Base-by-base conservation (phyloP, 805 yeast genomes). In the Wickerhamomyces ciferrii region DNA sequence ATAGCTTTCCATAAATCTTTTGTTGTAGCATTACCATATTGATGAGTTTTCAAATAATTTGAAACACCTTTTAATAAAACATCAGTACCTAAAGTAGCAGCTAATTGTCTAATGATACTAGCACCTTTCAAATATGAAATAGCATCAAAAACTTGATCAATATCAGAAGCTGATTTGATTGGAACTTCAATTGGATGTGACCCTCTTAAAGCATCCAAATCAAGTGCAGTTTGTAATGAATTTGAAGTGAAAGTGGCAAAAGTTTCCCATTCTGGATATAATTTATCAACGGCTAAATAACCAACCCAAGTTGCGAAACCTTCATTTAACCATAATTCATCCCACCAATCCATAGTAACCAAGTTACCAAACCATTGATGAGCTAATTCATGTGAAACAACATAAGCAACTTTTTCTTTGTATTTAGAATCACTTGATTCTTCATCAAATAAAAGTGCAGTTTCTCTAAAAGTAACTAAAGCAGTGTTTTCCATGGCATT, bases 321-420 rank as follows among this genome's bases (percentile, higher is more conserved):
- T 68, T 87, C 96, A 62, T 87, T 87, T 56, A 87, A 74, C 92
- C 94, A 87, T 54, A 87, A 75, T 51, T 87, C 92, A 65, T 85
- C 88, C 96, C 96, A 87, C 84, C 89, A 87, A 59, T 86, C 90
- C 95, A 87, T 87, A 45, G 96, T 87, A 50, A 87, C 95, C 64
- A 87, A 72, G 63, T 87, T 84, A 61, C 96, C 96, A 59, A 87
- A 87, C 96, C 96, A 87, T 71, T 87, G 96, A 65, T 87, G 96
- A 36, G 95, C 95, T 66, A 87, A 74, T 67, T 87, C 96, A 69
- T 87, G 96, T 68, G 84, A 86, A 42, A 87, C 88, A 39, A 87
- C 94, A 58, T 87, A 90, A 20, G 90, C 85, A 21, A 87, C 94
- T 59, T 88, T 76, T 62, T 79, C 78, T 64, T 79, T 78, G 58